A percentile compares a stretch with the other conserved stretches of the same genome.
Evolutionary conservation across 2,329 filamentous ascomycete species (phyloP).

Genomic region (Talaromyces pinophilus): DNA sequence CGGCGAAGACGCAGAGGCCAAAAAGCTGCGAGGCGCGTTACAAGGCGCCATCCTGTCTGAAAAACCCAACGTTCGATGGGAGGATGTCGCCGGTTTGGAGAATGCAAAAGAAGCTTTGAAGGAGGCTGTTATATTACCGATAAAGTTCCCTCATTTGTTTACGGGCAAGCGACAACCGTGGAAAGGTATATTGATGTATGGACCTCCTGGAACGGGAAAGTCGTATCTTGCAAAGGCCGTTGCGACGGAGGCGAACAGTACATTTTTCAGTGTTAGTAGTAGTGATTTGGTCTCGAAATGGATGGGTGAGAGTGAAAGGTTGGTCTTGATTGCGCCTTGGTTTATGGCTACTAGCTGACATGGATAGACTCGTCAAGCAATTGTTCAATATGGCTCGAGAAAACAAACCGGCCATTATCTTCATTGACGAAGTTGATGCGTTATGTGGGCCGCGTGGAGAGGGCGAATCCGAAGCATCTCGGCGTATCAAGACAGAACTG

Average conservation of each 20-base stretch:
- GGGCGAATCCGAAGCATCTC: constrained; percentile 94
- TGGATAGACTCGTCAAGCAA: constrained; percentile 80
- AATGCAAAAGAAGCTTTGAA: constrained; percentile 94
- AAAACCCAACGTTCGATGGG: constrained; percentile 95
- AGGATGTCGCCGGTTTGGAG: constrained; percentile 94
- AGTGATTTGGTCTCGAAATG: constrained; percentile 97
- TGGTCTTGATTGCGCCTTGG: constrained; percentile 22
- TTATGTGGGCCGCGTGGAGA: constrained; percentile 90
- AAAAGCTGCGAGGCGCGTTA: constrained; percentile 90
- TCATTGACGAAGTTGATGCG: constrained; percentile 97
- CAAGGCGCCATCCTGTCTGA: constrained; percentile 91
- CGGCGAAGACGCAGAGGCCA: constrained; percentile 82
- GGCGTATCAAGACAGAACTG: constrained; percentile 97
- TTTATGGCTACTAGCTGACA: not conserved
- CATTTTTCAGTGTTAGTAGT: constrained; percentile 97
- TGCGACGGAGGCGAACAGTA: constrained; percentile 96
- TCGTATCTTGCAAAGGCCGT: constrained; percentile 97
- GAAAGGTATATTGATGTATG: constrained; percentile 97
- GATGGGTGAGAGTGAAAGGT: constrained; percentile 99
- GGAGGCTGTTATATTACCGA: constrained; percentile 94
- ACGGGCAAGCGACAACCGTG: constrained; percentile 94
- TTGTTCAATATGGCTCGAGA: constrained; percentile 97
- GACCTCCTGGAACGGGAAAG: constrained; percentile 95
- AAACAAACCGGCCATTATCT: constrained; percentile 97
- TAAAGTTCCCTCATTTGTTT: constrained; percentile 97